Base-by-base conservation (phyloP, 1,284 basidiomycete species). In the Laetiporus sulphureus region DNA sequence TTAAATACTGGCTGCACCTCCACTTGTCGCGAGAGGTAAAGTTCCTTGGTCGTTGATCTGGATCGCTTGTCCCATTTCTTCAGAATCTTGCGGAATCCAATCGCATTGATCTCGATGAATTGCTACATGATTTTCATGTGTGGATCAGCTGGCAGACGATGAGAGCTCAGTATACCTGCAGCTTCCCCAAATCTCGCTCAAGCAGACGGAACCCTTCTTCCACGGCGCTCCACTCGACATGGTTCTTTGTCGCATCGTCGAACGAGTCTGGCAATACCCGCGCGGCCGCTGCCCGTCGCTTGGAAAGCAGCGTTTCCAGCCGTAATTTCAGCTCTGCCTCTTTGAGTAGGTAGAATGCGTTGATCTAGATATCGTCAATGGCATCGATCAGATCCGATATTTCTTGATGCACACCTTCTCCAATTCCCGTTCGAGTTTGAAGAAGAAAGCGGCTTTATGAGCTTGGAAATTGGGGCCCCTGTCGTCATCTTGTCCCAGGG, bases 31-130 rank as follows among this genome's bases (percentile, higher is more conserved):
- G 92, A 82, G 25, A 99, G 79, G 63, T 99, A 99, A 10, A 99
- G 73, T 61, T 99, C 96, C 64, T 96, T 98, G 13, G 89, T 98
- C 25, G 85, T 87, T 12, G 86, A 93, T 51, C 88, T 98, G 30
- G 89, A 93, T 42, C 91, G 79, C 66, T 99, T 99, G 68, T 99
- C 96, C 79, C 93, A 99, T 62, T 99, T 99, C 59, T 99, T 99
- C 49, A 98, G 67, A 41, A 99, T 99, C 65, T 99, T 99, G 39
- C 95, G 80, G 64, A 99, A 99, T 2, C 94, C 96, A 3, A 85
- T 94, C 1, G 91, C 96, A 62, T 99, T 99, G 59, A 98, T 89
- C 65, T 99, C 96, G 53, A 99, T 85, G 58, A 96, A 99, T 76
- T 91, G 87, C 89, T 95, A 62, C 51, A 53, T 31, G 49, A 40